Conservation (phyloP, 352 stramenopile genomes). For the Detonula confervacea region DNA sequence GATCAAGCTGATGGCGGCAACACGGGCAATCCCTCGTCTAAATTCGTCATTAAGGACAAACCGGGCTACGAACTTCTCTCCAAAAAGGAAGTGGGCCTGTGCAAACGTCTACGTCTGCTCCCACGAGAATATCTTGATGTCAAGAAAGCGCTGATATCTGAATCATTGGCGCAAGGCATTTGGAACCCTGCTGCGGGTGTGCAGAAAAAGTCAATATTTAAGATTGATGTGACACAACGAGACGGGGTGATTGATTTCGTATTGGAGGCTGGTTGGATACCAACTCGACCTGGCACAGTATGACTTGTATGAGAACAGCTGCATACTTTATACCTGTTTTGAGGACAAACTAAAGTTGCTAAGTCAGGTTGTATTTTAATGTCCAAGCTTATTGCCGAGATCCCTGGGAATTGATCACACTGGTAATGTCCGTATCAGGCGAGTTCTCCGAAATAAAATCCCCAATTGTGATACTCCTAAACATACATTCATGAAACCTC, state of each 20-base stretch:
- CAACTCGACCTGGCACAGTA: conserved; percentile 30
- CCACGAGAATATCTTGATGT: conserved; percentile 94
- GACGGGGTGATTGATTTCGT: conserved; percentile 82
- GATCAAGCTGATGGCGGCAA: too few species aligned
- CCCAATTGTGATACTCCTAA: too few species aligned
- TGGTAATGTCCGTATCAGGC: too few species aligned
- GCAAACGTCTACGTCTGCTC: conserved; percentile 89
- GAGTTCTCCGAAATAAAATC: too few species aligned
- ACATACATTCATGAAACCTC: too few species aligned
- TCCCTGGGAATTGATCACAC: too few species aligned
- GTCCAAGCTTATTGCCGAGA: too few species aligned
- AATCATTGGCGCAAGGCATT: conserved; percentile 72
- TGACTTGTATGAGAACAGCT: background rate
- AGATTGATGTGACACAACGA: conserved; percentile 85
- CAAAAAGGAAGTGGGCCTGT: conserved; percentile 90
- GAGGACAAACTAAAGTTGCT: too few species aligned
- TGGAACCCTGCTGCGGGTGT: conserved; percentile 87
- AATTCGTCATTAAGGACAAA: conserved; percentile 86
- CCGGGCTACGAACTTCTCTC: conserved; percentile 90
- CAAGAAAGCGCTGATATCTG: conserved; percentile 92
- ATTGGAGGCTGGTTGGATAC: conserved; percentile 73
- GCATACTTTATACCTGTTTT: conserved; percentile 9
- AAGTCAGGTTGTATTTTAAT: too few species aligned
- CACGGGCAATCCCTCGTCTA: background rate
- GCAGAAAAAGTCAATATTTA: conserved; percentile 89